Evolutionary conservation across 2,329 filamentous ascomycete genomes (phyloP).

Genomic region (Hymenoscyphus infarciens): DNA sequence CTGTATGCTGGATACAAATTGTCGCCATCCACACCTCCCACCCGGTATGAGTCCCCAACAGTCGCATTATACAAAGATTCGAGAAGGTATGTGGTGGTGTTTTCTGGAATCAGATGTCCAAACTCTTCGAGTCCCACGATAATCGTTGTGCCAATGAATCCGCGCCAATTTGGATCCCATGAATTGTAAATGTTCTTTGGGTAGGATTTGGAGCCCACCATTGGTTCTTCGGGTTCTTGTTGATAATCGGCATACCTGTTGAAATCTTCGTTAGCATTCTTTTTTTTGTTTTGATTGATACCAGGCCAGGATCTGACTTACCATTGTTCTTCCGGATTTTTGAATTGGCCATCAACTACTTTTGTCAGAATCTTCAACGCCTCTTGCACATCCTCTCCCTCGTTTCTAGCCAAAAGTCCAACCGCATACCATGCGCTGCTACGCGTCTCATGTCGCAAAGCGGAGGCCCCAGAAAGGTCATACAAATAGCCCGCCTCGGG

Average conservation of each 20-base stretch:
- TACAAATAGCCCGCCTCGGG: conserved; percentile 49
- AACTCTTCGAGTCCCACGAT: conserved; percentile 59
- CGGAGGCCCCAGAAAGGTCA: conserved; percentile 42
- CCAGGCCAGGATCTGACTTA: conserved; percentile 33
- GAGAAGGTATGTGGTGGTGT: conserved; percentile 42
- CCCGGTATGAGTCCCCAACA: conserved; percentile 57
- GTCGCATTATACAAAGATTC: conserved; percentile 53
- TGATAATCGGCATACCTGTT: conserved; percentile 49
- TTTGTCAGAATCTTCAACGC: conserved; percentile 53
- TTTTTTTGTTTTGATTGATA: neutral
- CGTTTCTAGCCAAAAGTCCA: conserved; percentile 53
- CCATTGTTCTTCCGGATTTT: conserved; percentile 51
- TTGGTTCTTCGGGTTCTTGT: conserved; percentile 53
- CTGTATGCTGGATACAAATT: conserved; percentile 61
- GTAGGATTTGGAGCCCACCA: conserved; percentile 50
- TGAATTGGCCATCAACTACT: conserved; percentile 51
- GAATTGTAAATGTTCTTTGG: conserved; percentile 49
- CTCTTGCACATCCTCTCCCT: conserved; percentile 45
- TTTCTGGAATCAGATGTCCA: conserved; percentile 41
- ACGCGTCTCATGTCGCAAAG: conserved; percentile 54
- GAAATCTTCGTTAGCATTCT: conserved; percentile 2
- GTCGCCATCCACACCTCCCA: conserved; percentile 56
- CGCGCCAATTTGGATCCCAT: conserved; percentile 64
- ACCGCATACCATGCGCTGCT: conserved; percentile 57
- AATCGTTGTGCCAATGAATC: conserved; percentile 57